Base-by-base conservation (phyloP, 2,329 filamentous ascomycete species). In the Fusarium multiceps region DNA sequence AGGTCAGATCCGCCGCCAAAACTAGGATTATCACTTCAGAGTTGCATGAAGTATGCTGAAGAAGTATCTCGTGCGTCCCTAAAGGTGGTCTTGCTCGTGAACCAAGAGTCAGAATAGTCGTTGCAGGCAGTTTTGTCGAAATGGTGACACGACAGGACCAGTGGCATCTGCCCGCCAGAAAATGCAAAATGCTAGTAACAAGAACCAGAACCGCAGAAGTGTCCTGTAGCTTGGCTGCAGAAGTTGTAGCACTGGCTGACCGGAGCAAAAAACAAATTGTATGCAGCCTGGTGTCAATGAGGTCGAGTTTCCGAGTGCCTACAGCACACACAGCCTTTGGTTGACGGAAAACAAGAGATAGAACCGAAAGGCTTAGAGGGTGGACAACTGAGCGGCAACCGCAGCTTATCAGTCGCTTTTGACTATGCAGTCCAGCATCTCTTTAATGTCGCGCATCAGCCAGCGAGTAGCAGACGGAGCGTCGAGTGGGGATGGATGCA, bases 371-470 rank as follows among this genome's bases (percentile, higher is more conserved):
- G 72, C 66, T 68, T 55, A 71, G 60, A 66, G 68, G 59, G 66
- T 71, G 66, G 65, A 64, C 63, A 69, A 57, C 66, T 71, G 69
- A 71, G 73, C 69, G 73, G 69, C 73, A 75, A 64, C 71, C 54
- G 67, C 70, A 74, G 69, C 73, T 74, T 75, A 75, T 75, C 73
- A 75, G 73, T 75, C 56, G 65, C 68, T 72, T 68, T 64, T 63
- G 61, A 60, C 59, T 62, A 67, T 74, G 62, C 63, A 71, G 62
- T 54, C 67, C 63, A 67, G 66, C 72, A 63, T 69, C 57, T 69
- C 61, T 71, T 71, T 66, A 66, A 71, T 71, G 68, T 71, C 68
- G 68, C 68, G 68, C 68, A 71, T 72, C 57, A 62, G 49, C 68
- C 60, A 72, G 60, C 68, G 68, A 72, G 69, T 71, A 68, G 55